A percentile compares a stretch with the other conserved stretches of the same genome.
These are phyloP conservation scores for Puccinia polysora DNA, from an alignment of 1,284 basidiomycete species.

Conservation along the genomic window DNA sequence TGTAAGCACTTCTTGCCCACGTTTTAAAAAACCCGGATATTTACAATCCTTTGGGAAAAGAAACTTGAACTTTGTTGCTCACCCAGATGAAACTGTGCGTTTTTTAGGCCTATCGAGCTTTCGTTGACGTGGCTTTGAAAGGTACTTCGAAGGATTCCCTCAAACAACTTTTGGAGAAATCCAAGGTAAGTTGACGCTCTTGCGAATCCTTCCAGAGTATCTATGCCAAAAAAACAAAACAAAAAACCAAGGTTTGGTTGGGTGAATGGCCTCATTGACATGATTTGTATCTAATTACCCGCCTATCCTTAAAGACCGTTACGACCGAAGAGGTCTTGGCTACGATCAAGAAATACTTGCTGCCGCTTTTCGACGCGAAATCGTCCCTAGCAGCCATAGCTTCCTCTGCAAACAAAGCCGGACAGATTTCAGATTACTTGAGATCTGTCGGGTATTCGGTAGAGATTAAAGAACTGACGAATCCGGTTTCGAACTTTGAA, in stretches of 20 bases:
- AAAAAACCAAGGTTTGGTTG: conserved; percentile 43
- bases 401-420: conserved; percentile 72
- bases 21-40: conserved; percentile 45
- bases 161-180: conserved; percentile 69
- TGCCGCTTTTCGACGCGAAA: conserved; percentile 76
- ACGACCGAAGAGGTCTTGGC: conserved; percentile 70
- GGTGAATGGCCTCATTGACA: conserved; percentile 33
- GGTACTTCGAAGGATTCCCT: conserved; percentile 69
- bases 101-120: conserved; percentile 67
- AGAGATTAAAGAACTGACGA: conserved; percentile 65
- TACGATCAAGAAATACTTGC: conserved; percentile 69
- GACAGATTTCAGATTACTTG: conserved; percentile 67
- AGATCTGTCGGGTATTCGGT: conserved; percentile 70
- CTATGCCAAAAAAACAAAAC: background rate
- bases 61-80: background rate
- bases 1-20: conserved; percentile 57
- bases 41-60: conserved; percentile 22
- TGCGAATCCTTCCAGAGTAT: background rate
- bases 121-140: conserved; percentile 79
- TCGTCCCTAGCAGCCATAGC: conserved; percentile 76
- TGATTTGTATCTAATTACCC: no score
- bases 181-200: conserved; percentile 55
- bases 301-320: conserved; percentile 59
- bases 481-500: conserved; percentile 54
- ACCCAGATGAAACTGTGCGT: background rate